Base-by-base conservation (phyloP, 2,329 filamentous ascomycete genomes). In the Trichoderma sp. region DNA sequence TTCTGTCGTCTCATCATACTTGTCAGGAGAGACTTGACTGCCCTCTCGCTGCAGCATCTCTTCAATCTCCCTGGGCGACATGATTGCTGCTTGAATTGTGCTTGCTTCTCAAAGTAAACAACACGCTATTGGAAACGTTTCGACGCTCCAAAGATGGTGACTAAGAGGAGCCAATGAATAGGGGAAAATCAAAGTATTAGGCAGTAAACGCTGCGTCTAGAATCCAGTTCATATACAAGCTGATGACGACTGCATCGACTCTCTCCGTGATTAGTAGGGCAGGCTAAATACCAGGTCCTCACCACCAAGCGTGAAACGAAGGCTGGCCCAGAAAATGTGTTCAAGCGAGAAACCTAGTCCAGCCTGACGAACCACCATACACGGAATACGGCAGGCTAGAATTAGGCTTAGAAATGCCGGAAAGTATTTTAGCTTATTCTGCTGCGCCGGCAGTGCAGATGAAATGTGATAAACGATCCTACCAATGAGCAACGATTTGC, bases 31-130 rank as follows among this genome's bases (percentile, higher is more conserved):
- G 35, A 73, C 70, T 2, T 74, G 73, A 31, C 78, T 77, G 16
- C 78, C 78, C 56, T 79, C 75, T 27, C 74, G 72, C 67, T 75
- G 74, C 16, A 84, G 75, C 16, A 85, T 72, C 3, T 73, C 73
- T 55, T 77, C 76, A 33, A 84, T 74, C 24, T 82, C 81, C 49
- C 80, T 76, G 5, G 81, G 75, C 43, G 75, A 79, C 77, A 57
- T 71, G 67, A 61, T 21, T 61, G 61, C 56, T 49, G 40, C 24
- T 16, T 37, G 27, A 35, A n/a, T 1, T 4, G 2, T 21, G 19
- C 14, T 35, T 37, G 16, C 21, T 21, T 33, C 29, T 3, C 37
- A n/a, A 65, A 24, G 13, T 13, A 33, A 57, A 33, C 27, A 57
- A 33, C 27, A 57, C 19, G n/a, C 56, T 47, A 33, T 29, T 62